These are phyloP conservation scores for Leptodontidium sp. DNA, from an alignment of 2,329 filamentous ascomycete species.

Conservation along the genomic window DNA sequence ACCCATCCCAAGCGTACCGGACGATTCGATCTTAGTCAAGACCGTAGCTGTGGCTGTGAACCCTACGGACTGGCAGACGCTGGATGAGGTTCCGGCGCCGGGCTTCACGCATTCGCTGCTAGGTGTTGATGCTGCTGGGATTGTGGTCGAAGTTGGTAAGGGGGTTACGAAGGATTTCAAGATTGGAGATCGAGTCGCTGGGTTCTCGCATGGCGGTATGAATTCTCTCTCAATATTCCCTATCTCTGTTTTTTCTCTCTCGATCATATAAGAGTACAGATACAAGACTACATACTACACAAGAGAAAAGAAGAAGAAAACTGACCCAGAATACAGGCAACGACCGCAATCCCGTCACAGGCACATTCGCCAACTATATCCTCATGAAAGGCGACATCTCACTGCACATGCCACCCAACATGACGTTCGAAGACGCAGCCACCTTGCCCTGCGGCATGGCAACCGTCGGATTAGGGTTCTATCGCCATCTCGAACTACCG, in stretches of 20 bases:
- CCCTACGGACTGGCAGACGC: slow-evolving; percentile 42
- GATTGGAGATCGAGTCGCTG: slow-evolving; percentile 36
- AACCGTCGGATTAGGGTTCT: slow-evolving; percentile 35
- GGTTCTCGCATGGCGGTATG: slow-evolving; percentile 37
- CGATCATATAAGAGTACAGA: not conserved
- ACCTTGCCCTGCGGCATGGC: slow-evolving; percentile 32
- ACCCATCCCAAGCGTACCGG: slow-evolving; percentile 27
- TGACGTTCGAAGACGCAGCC: slow-evolving; percentile 56
- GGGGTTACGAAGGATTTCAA: slow-evolving; percentile 35
- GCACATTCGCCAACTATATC: slow-evolving; percentile 39
- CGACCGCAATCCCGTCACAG: slow-evolving; percentile 35
- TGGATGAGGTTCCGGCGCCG: slow-evolving; percentile 33
- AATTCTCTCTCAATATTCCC: not conserved
- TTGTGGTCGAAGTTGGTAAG: slow-evolving; percentile 37
- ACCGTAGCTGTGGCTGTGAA: slow-evolving; percentile 43
- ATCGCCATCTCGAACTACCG: slow-evolving; percentile 42
- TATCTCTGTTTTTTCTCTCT: not conserved
- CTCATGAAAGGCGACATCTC: slow-evolving; percentile 50
- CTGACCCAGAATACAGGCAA: slow-evolving; percentile 22
- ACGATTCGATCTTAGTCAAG: slow-evolving; percentile 40
- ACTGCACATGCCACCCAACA: slow-evolving; percentile 52
- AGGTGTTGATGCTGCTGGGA: slow-evolving; percentile 36
- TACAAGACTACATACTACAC: not conserved
- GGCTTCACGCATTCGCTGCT: slow-evolving; percentile 27
- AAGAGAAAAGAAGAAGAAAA: too few relatives aligned